Evolutionary conservation across 1,139 yeast genomes (phyloP).

Genomic region (Hyphopichia khmerensis): DNA sequence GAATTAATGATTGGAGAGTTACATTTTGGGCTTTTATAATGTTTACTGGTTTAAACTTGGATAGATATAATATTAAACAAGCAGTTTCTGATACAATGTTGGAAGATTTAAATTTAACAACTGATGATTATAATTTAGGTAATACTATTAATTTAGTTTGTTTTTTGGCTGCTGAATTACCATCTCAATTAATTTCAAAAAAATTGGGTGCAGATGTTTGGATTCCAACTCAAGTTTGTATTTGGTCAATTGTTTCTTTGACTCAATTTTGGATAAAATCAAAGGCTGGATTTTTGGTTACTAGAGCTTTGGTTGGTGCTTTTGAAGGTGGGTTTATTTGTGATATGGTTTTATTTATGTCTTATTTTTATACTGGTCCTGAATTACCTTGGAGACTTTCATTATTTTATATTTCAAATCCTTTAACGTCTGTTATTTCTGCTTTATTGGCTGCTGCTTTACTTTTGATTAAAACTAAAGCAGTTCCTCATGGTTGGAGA

Average conservation of each 20-base stretch:
- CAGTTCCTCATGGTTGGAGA: slow-evolving; percentile 25
- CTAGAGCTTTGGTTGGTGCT: slow-evolving; percentile 28
- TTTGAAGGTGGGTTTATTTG: slow-evolving; percentile 32
- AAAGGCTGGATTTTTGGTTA: slow-evolving; percentile 21
- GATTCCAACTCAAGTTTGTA: slow-evolving; percentile 28
- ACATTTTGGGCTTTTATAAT: slow-evolving; percentile 30
- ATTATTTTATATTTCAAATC: slow-evolving; percentile 27
- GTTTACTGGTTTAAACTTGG: slow-evolving; percentile 32
- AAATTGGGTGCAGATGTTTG: slow-evolving; percentile 34
- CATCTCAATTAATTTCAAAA: slow-evolving; percentile 32
- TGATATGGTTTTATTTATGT: slow-evolving; percentile 30
- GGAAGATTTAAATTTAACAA: slow-evolving; percentile 24
- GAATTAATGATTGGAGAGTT: slow-evolving; percentile 30
- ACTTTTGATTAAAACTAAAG: slow-evolving; percentile 15
- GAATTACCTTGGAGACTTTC: slow-evolving; percentile 28
- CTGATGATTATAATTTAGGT: slow-evolving; percentile 31
- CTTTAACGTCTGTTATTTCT: slow-evolving; percentile 22
- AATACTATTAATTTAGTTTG: slow-evolving; percentile 31
- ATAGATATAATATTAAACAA: slow-evolving; percentile 28
- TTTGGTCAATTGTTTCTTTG: slow-evolving; percentile 26
- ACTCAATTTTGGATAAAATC: slow-evolving; percentile 20
- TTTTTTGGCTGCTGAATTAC: slow-evolving; percentile 32
- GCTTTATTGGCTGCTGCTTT: slow-evolving; percentile 31
- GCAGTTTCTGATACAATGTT: slow-evolving; percentile 30
- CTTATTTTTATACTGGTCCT: slow-evolving; percentile 26